Conservation (phyloP, 164 flowering plant genomes). For the Nymphaea thermarum region DNA sequence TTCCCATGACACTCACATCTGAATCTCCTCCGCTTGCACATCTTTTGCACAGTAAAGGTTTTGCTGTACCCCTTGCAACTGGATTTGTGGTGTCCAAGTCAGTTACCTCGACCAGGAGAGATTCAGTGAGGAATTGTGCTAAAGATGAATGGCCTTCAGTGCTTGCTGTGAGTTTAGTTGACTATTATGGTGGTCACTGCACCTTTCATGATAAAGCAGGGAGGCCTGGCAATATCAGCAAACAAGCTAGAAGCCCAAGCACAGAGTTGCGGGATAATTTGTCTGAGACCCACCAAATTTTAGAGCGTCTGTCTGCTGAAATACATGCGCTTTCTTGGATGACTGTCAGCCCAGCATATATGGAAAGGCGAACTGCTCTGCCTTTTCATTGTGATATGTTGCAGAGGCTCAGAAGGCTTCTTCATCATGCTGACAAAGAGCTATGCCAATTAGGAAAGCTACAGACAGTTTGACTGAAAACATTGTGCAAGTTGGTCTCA, state of each 20-base stretch:
- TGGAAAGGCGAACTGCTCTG: constrained; percentile 75
- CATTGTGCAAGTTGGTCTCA: constrained; percentile 2
- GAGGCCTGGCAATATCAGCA: constrained; percentile 19
- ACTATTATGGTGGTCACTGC: constrained; percentile 54
- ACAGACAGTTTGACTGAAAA: constrained; percentile 20
- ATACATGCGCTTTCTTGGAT: constrained; percentile 97
- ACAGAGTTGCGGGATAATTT: constrained; percentile 46
- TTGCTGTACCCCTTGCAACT: constrained; percentile 82
- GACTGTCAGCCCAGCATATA: constrained; percentile 83
- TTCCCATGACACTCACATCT: constrained; percentile 86
- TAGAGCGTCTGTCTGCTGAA: constrained; percentile 75
- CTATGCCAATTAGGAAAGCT: constrained; percentile 22
- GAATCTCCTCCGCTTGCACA: constrained; percentile 98
- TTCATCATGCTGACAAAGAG: constrained; percentile 84
- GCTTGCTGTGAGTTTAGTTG: constrained; percentile 71
- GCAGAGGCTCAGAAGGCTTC: constrained; percentile 72
- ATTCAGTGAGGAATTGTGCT: constrained; percentile 15
- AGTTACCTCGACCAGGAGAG: constrained; percentile 69
- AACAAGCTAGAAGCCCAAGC: constrained; percentile 32
- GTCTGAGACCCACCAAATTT: constrained; percentile 52
- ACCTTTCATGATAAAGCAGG: background rate
- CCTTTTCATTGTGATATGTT: constrained; percentile 97
- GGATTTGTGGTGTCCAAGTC: constrained; percentile 89
- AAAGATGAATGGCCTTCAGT: constrained; percentile 93
- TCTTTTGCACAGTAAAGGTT: constrained; percentile 93